Evolutionary conservation across 352 stramenopile species (phyloP), one percentile per base, ranked within the genome.

Genomic region (Phytophthora multivora): DNA sequence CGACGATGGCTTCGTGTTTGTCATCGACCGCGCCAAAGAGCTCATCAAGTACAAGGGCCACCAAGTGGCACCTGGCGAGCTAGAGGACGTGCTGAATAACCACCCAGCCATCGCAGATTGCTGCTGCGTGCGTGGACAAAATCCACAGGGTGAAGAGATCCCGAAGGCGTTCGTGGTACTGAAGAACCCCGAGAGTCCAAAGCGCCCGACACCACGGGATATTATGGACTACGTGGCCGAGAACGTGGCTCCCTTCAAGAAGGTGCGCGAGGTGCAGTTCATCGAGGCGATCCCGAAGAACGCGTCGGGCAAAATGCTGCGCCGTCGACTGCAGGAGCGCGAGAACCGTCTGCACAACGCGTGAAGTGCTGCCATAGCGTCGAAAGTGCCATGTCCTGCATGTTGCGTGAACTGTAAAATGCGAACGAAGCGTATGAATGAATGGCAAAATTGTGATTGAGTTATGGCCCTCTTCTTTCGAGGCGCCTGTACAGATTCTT

Each of bases 31-130:
- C 21, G 71, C 91, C 28, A 98, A 98, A 75, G 92, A 98, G 63
- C 73, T 98, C 13, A 98, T 98, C 74, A 98, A 98, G 76, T 93
- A 96, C 56, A 96, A 96, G 59, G 92, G 91, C 12, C 92, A 93
- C 56, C 93, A 95, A 69, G 77, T 98, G 10, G 88, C 92, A 7
- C 93, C 91, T 16, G 91, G 89, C 0, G 95, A 98, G 65, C 73
- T 98, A 31, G 93, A 98, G 69, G 91, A 93, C 28, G 69, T 98
- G 4, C 47, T 98, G 4, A 83, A 97, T 19, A 79, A 80, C n/a
- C 81, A 98, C 63, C 75, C 77, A 4, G 63, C 71, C 7, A 45
- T 98, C 12, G 66, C 79, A 1, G 94, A 98, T 73, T 87, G 73
- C 21, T 89, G 82, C 48, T 83, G 91, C 35, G 65, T 87, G 23